phyloP scores from a whole-genome alignment of 495 filamentous ascomycete species.

The Penicillium cataractarum region DNA sequence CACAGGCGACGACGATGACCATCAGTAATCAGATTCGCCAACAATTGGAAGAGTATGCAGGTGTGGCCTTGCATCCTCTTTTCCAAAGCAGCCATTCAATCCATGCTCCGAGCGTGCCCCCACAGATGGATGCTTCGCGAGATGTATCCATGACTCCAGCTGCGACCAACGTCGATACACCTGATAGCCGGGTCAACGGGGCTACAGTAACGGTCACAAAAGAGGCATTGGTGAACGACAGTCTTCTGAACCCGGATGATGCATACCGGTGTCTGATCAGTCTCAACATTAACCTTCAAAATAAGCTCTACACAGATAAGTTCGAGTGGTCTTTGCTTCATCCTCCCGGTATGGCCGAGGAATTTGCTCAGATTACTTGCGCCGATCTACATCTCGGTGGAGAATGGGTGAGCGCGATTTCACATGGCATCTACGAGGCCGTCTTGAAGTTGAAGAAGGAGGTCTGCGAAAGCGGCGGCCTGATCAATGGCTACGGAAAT shows the following conservation, averaged over 20 bases:
- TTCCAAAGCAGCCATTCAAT: constrained; percentile 65
- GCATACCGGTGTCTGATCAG: constrained; percentile 89
- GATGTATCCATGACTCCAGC: constrained; percentile 58
- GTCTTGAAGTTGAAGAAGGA: constrained; percentile 94
- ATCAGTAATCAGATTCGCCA: constrained; percentile 94
- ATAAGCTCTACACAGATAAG: constrained; percentile 92
- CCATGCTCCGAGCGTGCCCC: constrained; percentile 38
- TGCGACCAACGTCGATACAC: constrained; percentile 52
- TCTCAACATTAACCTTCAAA: constrained; percentile 89
- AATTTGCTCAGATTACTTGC: constrained; percentile 89
- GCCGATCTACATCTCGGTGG: constrained; percentile 85
- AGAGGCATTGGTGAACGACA: constrained; percentile 49
- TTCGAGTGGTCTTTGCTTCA: constrained; percentile 98
- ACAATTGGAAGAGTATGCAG: constrained; percentile 94
- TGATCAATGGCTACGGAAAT: constrained; percentile 69
- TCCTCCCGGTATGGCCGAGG: constrained; percentile 86
- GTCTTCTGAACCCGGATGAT: constrained; percentile 81
- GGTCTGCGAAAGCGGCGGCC: constrained; percentile 83
- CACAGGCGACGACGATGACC: constrained; percentile 64
- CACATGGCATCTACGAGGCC: constrained; percentile 96
- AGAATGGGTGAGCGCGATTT: constrained; percentile 93
- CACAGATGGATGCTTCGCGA: constrained; percentile 42
- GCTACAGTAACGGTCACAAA: constrained; percentile 43
- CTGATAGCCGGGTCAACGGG: constrained; percentile 42
- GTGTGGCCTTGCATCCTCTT: constrained; percentile 88